phyloP scores from a whole-genome alignment of 2,329 filamentous ascomycete genomes.

The Metarhizium anisopliae region DNA sequence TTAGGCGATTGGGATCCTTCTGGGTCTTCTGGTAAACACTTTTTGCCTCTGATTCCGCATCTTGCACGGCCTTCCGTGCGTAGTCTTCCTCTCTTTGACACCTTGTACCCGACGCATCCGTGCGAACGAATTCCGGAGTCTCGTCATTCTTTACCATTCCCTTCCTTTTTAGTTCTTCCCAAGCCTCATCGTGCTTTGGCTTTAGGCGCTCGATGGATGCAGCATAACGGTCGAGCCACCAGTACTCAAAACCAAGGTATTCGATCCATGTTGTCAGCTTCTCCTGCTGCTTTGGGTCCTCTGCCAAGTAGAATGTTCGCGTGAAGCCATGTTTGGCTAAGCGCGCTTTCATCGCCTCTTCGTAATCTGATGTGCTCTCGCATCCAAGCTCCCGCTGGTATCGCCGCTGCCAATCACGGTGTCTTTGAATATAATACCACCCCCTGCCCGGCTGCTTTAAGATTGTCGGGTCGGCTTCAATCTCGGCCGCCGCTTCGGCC shows the following conservation, averaged over 20 bases:
- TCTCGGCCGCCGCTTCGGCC: background rate
- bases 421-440: constrained; percentile 6
- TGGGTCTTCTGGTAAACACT: constrained; percentile 3
- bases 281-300: constrained; percentile 21
- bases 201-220: too few relatives aligned
- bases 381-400: constrained; percentile 10
- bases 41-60: constrained; percentile 1
- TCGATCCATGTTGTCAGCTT: constrained; percentile 30
- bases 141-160: constrained; percentile 15
- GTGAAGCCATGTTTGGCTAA: constrained; percentile 20
- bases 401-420: constrained; percentile 4
- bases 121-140: constrained; percentile 8
- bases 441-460: background rate
- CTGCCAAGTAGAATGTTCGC: constrained; percentile 18
- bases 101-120: background rate
- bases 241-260: constrained; percentile 22
- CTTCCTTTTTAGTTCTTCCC: constrained; percentile 20
- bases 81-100: background rate
- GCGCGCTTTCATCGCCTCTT: constrained; percentile 13
- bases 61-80: background rate
- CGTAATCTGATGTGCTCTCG: constrained; percentile 15
- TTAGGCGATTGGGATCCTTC: background rate
- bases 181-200: too few relatives aligned
- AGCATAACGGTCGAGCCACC: constrained; percentile 14
- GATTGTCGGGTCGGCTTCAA: constrained; percentile 8